Evolutionary conservation across 805 yeast species (phyloP), one percentile per base, ranked within the genome.

Genomic region (Kluyveromyces dobzhanskii): DNA sequence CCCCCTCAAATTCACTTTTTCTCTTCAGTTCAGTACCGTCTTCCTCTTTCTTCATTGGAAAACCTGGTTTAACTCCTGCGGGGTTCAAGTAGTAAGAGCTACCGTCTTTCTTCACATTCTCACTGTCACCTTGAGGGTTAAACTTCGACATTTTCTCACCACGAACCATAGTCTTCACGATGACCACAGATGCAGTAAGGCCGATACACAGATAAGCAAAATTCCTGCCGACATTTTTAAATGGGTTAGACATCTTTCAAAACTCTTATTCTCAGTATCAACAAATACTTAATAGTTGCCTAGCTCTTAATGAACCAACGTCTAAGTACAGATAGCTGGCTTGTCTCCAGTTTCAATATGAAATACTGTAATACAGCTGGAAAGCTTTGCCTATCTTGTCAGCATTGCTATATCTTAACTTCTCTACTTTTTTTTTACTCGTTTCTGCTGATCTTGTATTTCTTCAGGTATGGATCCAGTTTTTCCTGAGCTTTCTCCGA

Each of bases 1-100:
- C 68, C 4, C 87, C 90, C 48, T 79, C 84, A 51, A 70, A 83
- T 49, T 72, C 76, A 38, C 80, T 74, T 45, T 76, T 76, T 44
- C 87, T 62, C 32, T 59, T 50, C 17, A 59, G 62, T 17, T 50
- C 52, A 7, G 35, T 30, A 7, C 17, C 19, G 2, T 30, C 42
- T 1, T 37, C 40, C 4, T 43, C 42, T 9, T 46, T 43, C 10
- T 56, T 58, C 18, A 59, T n/a, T 9, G 80, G 80, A 38, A 75
- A 69, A 1, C 84, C 84, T 1, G 82, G 83, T 45, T 69, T 69
- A 10, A 64, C 57, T 33, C 57, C 58, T 1, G 73, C 65, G 17
- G 59, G 50, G 43, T 66, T 61, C 21, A 45, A 48, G 42, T 55
- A 59, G 33, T 64, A 62, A 26, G 53, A 59, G 9, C 48, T 55